Base-by-base conservation (phyloP, 83 land plant species). In the Picea engelmannii region DNA sequence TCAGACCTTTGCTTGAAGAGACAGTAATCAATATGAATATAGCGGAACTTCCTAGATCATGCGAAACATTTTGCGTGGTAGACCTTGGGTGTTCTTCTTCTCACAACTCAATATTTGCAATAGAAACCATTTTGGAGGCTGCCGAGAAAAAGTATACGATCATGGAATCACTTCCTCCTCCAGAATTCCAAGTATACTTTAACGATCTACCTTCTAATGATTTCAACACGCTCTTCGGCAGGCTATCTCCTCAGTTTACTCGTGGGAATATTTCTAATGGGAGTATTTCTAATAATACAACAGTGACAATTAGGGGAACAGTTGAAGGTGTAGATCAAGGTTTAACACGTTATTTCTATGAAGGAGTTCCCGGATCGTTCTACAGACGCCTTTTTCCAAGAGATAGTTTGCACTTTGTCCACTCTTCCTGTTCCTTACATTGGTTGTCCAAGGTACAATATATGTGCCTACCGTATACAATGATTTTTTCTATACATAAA, bases 131-230 rank as follows among this genome's bases (percentile, higher is more conserved):
- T 62, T n/a, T 25, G 17, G 31, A 62, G 4, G 49, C 80, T 10
- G 67, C 47, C 42, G 9, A 38, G 7, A n/a, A 17, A 3, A 79
- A 79, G 10, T 62, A 20, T 42, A 60, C 6, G 65, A 38, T 66
- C 40, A 27, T 67, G 49, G 66, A 21, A 62, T 63, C 66, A 63
- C 21, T 21, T 63, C 8, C 66, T 21, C 66, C 23, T 18, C 66
- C 66, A 21, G 91, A 89, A 63, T 81, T 89, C 59, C 74, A 71
- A 21, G 81, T 86, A 13, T 83, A 79, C 71, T 67, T 89, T 18
- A 89, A 89, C 23, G 91, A 89, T 79, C 85, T 86, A 9, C 87
- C 89, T 0, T 44, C 85, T 44, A 89, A 89, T 69, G 91, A 89
- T 62, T 89, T 89, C 82, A 87, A 86, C 83, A 55, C 89, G 15